Evolutionary conservation across 306 rosid species (phyloP).

Genomic region (Carpinus fangiana): DNA sequence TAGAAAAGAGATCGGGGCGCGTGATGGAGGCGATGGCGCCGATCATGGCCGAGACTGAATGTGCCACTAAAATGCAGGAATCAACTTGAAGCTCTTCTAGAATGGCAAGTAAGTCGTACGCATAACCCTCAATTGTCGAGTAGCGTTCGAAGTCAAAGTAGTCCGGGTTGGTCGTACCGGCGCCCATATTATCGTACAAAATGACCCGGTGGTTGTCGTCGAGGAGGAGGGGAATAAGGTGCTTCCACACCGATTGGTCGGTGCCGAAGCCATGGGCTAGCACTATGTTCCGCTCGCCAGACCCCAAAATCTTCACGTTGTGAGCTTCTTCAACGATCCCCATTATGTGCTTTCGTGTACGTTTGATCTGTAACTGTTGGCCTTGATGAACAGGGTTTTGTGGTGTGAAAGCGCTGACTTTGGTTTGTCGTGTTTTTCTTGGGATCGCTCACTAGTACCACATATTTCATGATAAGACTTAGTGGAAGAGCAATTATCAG

Average conservation of each 20-base stretch:
- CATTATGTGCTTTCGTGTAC: constrained; percentile 27
- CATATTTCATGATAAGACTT: neutral
- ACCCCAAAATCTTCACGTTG: constrained; percentile 67
- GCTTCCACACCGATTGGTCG: constrained; percentile 85
- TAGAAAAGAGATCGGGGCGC: constrained; percentile 70
- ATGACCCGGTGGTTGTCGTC: constrained; percentile 50
- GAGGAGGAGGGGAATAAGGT: constrained; percentile 61
- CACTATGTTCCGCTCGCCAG: constrained; percentile 42
- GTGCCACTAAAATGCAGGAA: constrained; percentile 73
- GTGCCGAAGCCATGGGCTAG: constrained; percentile 86
- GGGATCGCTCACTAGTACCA: neutral
- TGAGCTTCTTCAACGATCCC: constrained; percentile 79
- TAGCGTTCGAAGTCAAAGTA: constrained; percentile 77
- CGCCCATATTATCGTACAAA: constrained; percentile 79
- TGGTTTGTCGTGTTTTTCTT: neutral
- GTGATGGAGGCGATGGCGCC: constrained; percentile 66
- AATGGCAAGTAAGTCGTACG: constrained; percentile 67
- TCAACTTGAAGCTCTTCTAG: constrained; percentile 50
- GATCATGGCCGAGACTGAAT: constrained; percentile 81
- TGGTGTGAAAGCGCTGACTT: neutral
- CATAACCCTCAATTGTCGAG: constrained; percentile 65
- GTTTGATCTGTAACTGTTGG: neutral
- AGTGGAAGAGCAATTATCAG: neutral
- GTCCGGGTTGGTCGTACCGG: constrained; percentile 83
- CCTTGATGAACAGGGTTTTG: neutral